Conservation (phyloP, 306 rosid genomes). For the Castanea mollissima region DNA sequence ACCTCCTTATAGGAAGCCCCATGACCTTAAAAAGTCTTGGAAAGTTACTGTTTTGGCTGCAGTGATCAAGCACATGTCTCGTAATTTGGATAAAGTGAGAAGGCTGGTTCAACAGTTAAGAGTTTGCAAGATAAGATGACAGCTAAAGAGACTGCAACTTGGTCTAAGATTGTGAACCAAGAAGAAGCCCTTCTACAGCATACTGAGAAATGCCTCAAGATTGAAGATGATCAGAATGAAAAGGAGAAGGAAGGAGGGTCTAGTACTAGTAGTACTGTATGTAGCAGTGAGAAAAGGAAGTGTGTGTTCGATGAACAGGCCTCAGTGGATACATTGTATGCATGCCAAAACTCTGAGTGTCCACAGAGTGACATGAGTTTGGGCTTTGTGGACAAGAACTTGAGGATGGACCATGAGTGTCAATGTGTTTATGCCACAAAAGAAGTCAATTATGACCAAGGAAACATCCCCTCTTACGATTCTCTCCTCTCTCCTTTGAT, state of each 20-base stretch:
- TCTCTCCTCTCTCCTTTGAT: conserved; percentile 4
- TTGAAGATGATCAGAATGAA: conserved; percentile 4
- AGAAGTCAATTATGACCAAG: neutral
- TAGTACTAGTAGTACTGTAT: neutral
- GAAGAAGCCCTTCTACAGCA: conserved; percentile 44
- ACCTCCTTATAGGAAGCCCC: conserved; percentile 65
- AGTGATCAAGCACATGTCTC: conserved; percentile 56
- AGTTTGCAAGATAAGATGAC: conserved; percentile 67
- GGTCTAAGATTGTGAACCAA: conserved; percentile 54
- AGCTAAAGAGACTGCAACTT: conserved; percentile 44
- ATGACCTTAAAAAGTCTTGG: conserved; percentile 68
- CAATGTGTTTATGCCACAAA: conserved; percentile 8
- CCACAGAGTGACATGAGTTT: conserved; percentile 20
- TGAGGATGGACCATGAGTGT: conserved; percentile 32
- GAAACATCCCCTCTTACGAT: conserved; percentile 3
- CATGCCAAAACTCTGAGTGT: conserved; percentile 26
- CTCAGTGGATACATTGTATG: conserved; percentile 1
- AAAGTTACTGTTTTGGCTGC: conserved; percentile 56
- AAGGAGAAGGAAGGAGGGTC: conserved; percentile 4
- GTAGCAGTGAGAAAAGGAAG: conserved; percentile 34
- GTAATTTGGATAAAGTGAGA: conserved; percentile 40
- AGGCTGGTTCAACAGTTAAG: conserved; percentile 49
- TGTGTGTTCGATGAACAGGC: conserved; percentile 22
- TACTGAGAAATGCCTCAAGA: conserved; percentile 24
- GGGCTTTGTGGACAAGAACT: conserved; percentile 36